Conservation (phyloP, 2,329 filamentous ascomycete genomes). For the Metarhizium rileyi region DNA sequence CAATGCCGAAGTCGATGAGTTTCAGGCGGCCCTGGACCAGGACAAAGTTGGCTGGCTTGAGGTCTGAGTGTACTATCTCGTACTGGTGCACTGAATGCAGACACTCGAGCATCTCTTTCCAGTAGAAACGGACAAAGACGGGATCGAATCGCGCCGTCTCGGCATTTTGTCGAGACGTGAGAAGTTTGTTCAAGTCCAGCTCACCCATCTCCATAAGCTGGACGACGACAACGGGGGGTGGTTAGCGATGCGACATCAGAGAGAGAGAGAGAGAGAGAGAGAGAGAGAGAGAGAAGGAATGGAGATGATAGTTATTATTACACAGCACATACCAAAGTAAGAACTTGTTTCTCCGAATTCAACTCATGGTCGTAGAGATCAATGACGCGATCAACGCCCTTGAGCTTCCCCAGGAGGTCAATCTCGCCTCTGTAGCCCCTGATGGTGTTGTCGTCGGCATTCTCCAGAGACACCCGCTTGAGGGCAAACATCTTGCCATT, state of each 20-base stretch:
- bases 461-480: constrained; percentile 84
- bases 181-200: constrained; percentile 78
- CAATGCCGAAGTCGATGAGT: constrained; percentile 97
- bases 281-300: background rate
- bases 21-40: constrained; percentile 84
- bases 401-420: constrained; percentile 72
- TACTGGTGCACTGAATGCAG: constrained; percentile 78
- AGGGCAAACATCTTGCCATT: constrained; percentile 93
- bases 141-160: constrained; percentile 73
- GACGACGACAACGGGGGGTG: background rate
- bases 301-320: too few species aligned
- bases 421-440: constrained; percentile 92
- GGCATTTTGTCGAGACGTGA: constrained; percentile 61
- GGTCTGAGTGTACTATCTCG: constrained; percentile 92
- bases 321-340: constrained; percentile 69
- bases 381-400: constrained; percentile 81
- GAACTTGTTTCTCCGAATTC: constrained; percentile 80
- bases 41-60: constrained; percentile 96
- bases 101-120: constrained; percentile 99
- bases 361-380: constrained; percentile 86
- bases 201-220: constrained; percentile 98
- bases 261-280: background rate
- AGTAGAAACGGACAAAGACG: constrained; percentile 92
- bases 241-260: background rate
- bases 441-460: constrained; percentile 75